Evolutionary conservation across 208 protist genomes (phyloP), one percentile per base, ranked within the genome.

Genomic region (Vickermania spadyakhi): DNA sequence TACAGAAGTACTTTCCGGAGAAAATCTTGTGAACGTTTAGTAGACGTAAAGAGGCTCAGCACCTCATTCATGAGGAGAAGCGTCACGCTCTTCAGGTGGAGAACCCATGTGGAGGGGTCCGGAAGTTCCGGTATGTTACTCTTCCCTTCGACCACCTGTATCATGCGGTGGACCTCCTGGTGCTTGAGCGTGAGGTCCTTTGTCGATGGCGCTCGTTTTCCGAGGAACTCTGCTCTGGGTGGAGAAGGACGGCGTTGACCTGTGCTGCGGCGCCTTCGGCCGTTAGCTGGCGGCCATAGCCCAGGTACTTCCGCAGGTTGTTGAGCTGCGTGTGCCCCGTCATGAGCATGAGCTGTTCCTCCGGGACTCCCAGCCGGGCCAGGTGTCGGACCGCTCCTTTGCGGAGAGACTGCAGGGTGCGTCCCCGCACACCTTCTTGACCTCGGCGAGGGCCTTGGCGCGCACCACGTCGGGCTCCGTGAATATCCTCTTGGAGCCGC

Each of bases 251-350:
- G 29, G 58, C 58, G 31, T 23, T 62, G 58, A 26, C 58, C 58
- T 62, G 29, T 54, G 31, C 58, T 2, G 4, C 58, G 14, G 26
- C 29, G 58, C 11, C 58, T n/a, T 62, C 58, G 27, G 23, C 21
- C 31, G 58, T 62, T 27, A 62, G 7, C 50, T 45, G 58, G 58
- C 26, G 58, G 58, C 58, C 58, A 62, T 62, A 45, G 58, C 58
- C 58, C 30, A 62, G 31, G 58, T 62, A 62, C 58, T 31, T 45
- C 4, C 31, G 25, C 29, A 62, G 14, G 11, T 27, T 53, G 31
- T 45, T 53, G 11, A 62, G 14, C 14, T 31, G 58, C 11, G 23
- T 62, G 58, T 62, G 58, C 31, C 58, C 58, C 31, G 58, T 62
- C 58, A 62, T 54, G 31, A 25, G 14, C 50, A 53, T 49, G 29